Evolutionary conservation across 352 stramenopile species (phyloP).

Genomic region (Globisporangium paddicum): DNA sequence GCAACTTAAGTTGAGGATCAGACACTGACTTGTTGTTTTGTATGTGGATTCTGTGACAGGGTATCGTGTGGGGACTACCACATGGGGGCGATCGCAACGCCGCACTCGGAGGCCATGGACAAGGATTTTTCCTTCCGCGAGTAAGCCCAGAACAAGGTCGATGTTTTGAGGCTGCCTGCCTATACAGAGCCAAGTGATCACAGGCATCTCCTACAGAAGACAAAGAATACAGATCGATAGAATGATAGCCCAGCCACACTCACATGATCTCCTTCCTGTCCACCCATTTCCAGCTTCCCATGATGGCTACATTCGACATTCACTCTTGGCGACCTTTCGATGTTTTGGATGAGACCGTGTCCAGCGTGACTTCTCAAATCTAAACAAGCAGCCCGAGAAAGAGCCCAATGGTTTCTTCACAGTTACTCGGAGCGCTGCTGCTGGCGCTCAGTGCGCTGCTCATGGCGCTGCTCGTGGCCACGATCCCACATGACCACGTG

Average conservation of each 20-base stretch:
- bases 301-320: background rate
- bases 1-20: too few species aligned
- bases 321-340: constrained; percentile 5
- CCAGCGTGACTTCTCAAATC: background rate
- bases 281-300: background rate
- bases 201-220: background rate
- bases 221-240: constrained; percentile 4
- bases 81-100: constrained; percentile 73
- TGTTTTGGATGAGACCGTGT: background rate
- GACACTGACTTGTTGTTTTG: background rate
- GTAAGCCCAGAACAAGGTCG: constrained; percentile 12
- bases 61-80: constrained; percentile 87
- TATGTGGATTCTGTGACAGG: constrained; percentile 16
- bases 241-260: background rate
- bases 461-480: background rate
- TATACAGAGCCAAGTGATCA: background rate
- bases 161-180: too few species aligned
- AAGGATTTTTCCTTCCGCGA: constrained; percentile 80
- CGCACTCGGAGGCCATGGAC: constrained; percentile 65
- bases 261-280: background rate
- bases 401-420: background rate
- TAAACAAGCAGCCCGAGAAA: background rate
- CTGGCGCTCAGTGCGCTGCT: background rate
- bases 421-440: background rate
- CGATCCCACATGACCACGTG: background rate